A percentile compares a stretch with the other conserved stretches of the same genome.
These are phyloP conservation scores for Nakazawaea anatomiae DNA, from an alignment of 805 yeast genomes.

Conservation along the genomic window DNA sequence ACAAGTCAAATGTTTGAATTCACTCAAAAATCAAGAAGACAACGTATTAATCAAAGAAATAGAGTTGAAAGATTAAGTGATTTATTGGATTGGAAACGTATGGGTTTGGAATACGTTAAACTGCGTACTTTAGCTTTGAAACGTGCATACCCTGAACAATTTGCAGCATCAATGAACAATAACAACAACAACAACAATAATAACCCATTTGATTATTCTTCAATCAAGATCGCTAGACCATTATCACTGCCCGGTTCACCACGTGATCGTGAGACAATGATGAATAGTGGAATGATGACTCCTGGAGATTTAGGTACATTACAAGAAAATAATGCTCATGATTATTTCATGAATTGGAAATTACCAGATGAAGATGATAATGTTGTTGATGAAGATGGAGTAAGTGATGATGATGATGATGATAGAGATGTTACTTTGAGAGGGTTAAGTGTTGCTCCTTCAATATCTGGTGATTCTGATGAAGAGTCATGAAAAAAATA, in stretches of 20 bases:
- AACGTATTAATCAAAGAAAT: conserved; percentile 95
- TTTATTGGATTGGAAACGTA: conserved; percentile 92
- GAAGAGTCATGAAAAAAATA: conserved; percentile 7
- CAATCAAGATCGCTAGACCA: conserved; percentile 76
- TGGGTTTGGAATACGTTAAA: conserved; percentile 95
- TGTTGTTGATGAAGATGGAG: conserved; percentile 21
- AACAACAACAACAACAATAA: conserved; percentile 18
- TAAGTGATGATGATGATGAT: conserved; percentile 32
- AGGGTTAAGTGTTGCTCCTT: conserved; percentile 31
- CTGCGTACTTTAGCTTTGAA: conserved; percentile 89
- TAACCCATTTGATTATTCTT: conserved; percentile 28
- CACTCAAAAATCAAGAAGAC: conserved; percentile 85
- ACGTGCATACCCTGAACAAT: conserved; percentile 89
- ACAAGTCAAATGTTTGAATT: conserved; percentile 87
- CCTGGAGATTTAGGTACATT: conserved; percentile 98
- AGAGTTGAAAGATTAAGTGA: conserved; percentile 93
- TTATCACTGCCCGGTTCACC: conserved; percentile 98
- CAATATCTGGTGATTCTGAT: conserved; percentile 21
- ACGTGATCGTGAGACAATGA: conserved; percentile 54
- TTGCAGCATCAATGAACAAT: conserved; percentile 25
- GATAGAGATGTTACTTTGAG: conserved; percentile 23
- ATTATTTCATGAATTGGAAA: conserved; percentile 55
- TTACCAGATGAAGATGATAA: conserved; percentile 25
- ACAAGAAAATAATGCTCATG: conserved; percentile 81
- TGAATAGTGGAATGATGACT: conserved; percentile 54